Conservation (phyloP, 768 basidiomycete species). For the Asterophora parasitica region DNA sequence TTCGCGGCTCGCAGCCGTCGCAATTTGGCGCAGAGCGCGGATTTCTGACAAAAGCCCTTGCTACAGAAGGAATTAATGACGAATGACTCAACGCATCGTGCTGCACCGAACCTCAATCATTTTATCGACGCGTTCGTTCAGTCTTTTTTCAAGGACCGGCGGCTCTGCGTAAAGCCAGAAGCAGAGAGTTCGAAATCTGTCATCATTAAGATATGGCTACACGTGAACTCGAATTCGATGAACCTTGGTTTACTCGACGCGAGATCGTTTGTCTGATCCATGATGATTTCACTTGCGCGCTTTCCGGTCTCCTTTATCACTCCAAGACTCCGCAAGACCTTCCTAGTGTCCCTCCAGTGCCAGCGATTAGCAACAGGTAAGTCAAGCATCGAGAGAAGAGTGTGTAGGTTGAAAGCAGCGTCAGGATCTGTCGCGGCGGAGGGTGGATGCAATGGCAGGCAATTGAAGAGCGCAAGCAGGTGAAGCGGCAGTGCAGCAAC, state of each 20-base stretch:
- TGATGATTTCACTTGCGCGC: slow-evolving; percentile 62
- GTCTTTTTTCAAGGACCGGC: slow-evolving; percentile 53
- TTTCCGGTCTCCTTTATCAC: slow-evolving; percentile 70
- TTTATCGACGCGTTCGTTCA: slow-evolving; percentile 78
- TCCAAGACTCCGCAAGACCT: slow-evolving; percentile 74
- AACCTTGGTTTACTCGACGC: slow-evolving; percentile 48
- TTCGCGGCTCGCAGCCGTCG: slow-evolving; percentile 9
- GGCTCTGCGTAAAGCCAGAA: slow-evolving; percentile 89
- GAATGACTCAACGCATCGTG: neutral
- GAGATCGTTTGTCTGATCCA: slow-evolving; percentile 48
- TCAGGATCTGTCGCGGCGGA: slow-evolving; percentile 52
- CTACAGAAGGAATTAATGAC: slow-evolving; percentile 30
- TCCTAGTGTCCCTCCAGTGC: slow-evolving; percentile 96
- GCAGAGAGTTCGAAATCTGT: slow-evolving; percentile 78
- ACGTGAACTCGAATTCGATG: slow-evolving; percentile 5
- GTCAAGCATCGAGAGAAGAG: slow-evolving; percentile 65
- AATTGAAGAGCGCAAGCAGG: slow-evolving; percentile 44
- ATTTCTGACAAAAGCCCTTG: slow-evolving; percentile 82
- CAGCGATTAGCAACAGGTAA: slow-evolving; percentile 71
- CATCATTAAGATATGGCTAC: slow-evolving; percentile 2
- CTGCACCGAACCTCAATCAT: slow-evolving; percentile 72
- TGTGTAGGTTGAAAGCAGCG: slow-evolving; percentile 58
- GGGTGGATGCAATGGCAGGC: slow-evolving; percentile 57
- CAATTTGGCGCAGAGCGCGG: slow-evolving; percentile 40
- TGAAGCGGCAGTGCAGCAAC: slow-evolving; percentile 43